Base-by-base conservation (phyloP, 176 grass and related monocot genomes). In the Urochloa ruziziensis region DNA sequence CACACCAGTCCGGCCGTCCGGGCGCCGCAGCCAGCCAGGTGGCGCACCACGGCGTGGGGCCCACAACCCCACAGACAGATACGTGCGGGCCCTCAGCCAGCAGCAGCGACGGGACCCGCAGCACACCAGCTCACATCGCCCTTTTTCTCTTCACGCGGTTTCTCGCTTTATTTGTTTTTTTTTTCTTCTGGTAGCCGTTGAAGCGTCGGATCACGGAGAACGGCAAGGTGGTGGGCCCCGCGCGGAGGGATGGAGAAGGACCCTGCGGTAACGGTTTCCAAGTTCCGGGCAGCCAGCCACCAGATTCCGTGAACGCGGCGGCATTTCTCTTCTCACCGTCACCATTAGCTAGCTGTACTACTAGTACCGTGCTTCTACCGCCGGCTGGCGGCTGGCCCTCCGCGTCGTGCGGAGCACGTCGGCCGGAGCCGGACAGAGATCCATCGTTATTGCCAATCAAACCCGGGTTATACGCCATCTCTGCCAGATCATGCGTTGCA, bases 241-340 rank as follows among this genome's bases (percentile, higher is more conserved):
- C 64, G 4, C 9, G 6, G 21, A 0, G 0, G 36, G n/a, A 7
- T 8, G n/a, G n/a, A n/a, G n/a, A n/a, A n/a, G n/a, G n/a, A n/a
- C n/a, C n/a, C n/a, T n/a, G n/a, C n/a, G n/a, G n/a, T 49, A 64
- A 86, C 67, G 75, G 84, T 24, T 86, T 73, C 75, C 75, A 29
- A 29, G 84, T 35, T 82, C 17, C 53, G 16, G 25, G 21, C 69
- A 73, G 70, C 70, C 5, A 35, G 9, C n/a, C n/a, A n/a, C n/a
- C n/a, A n/a, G n/a, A n/a, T n/a, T n/a, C n/a, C n/a, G n/a, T n/a
- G n/a, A n/a, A 56, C 49, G 34, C 66, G 49, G 48, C n/a, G 21
- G 4, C 15, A 5, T 15, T n/a, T n/a, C n/a, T n/a, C n/a, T 5
- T 15, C 58, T 13, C 29, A 17, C 34, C 79, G 25, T 71, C 34